These are phyloP conservation scores for Coniella vitis DNA, from an alignment of 2,329 filamentous ascomycete species.

Conservation along the genomic window DNA sequence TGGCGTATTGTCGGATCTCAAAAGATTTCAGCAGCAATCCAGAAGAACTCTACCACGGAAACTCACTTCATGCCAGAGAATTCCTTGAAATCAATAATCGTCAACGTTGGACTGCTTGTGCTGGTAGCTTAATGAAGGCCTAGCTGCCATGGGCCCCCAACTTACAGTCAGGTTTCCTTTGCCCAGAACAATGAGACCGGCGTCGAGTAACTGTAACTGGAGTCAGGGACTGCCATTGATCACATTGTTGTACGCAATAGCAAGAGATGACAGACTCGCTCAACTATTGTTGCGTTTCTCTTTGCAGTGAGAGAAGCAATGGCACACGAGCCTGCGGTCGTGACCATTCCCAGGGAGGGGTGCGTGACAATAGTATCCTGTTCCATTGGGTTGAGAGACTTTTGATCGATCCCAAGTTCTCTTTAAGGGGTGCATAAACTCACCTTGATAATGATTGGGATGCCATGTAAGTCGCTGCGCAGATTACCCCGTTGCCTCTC, in stretches of 20 bases:
- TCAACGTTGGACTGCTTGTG: too few species aligned
- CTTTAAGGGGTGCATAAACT: not conserved
- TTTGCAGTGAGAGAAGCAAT: conserved; percentile 30
- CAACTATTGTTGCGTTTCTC: conserved; percentile 29
- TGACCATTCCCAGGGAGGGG: conserved; percentile 30
- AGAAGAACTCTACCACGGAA: not conserved
- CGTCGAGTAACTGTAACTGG: conserved; percentile 23
- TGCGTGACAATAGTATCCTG: conserved; percentile 33
- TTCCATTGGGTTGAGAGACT: not conserved
- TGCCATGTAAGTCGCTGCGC: conserved; percentile 33
- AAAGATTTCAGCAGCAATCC: conserved; percentile 13
- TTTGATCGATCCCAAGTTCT: too few species aligned
- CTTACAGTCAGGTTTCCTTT: conserved; percentile 33
- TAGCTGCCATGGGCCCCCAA: not conserved
- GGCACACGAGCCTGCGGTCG: conserved; percentile 32
- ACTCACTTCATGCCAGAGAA: conserved; percentile 23
- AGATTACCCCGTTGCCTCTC: conserved; percentile 29
- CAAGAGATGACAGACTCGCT: conserved; percentile 15
- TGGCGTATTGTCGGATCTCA: conserved; percentile 28
- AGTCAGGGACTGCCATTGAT: not conserved
- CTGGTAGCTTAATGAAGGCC: too few species aligned
- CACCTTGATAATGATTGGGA: conserved; percentile 32
- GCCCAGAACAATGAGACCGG: conserved; percentile 34
- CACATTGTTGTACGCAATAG: not conserved
- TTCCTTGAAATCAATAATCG: conserved; percentile 11